These are phyloP conservation scores for Malassezia slooffiae DNA, from an alignment of 1,284 basidiomycete species.

Conservation along the genomic window DNA sequence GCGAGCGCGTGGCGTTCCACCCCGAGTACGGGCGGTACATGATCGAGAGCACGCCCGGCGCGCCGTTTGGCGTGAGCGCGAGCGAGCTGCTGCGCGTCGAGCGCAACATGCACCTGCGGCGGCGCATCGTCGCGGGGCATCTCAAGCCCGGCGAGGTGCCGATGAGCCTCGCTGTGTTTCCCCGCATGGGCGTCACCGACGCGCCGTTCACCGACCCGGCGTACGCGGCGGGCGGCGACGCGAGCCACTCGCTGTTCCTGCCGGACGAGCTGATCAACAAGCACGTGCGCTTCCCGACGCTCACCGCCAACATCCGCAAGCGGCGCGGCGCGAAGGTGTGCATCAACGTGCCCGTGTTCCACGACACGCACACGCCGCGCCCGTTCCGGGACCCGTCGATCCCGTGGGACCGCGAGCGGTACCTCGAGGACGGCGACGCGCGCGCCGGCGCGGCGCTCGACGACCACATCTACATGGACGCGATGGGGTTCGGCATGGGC, in stretches of 20 bases:
- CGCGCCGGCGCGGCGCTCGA: conserved; percentile 67
- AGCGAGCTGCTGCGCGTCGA: conserved; percentile 80
- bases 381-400: conserved; percentile 85
- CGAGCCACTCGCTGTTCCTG: conserved; percentile 82
- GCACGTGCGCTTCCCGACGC: conserved; percentile 92
- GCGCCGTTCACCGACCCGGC: conserved; percentile 75
- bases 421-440: conserved; percentile 75
- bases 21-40: conserved; percentile 98
- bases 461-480: conserved; percentile 95
- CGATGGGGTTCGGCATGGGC: conserved; percentile 99
- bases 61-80: conserved; percentile 78
- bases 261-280: conserved; percentile 93
- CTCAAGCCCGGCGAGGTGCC: conserved; percentile 77
- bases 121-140: conserved; percentile 70
- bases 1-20: conserved; percentile 60
- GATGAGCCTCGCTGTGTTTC: conserved; percentile 88
- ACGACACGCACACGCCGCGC: conserved; percentile 72
- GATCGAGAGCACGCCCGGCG: conserved; percentile 93
- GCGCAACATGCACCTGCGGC: conserved; percentile 76
- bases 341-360: conserved; percentile 87
- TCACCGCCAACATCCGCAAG: conserved; percentile 86
- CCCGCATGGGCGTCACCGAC: conserved; percentile 74
- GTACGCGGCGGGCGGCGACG: conserved; percentile 63
- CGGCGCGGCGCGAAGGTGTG: conserved; percentile 85
- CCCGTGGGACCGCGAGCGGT: conserved; percentile 68